Conservation (phyloP, 495 filamentous ascomycete species). For the Penicillium taxi region DNA sequence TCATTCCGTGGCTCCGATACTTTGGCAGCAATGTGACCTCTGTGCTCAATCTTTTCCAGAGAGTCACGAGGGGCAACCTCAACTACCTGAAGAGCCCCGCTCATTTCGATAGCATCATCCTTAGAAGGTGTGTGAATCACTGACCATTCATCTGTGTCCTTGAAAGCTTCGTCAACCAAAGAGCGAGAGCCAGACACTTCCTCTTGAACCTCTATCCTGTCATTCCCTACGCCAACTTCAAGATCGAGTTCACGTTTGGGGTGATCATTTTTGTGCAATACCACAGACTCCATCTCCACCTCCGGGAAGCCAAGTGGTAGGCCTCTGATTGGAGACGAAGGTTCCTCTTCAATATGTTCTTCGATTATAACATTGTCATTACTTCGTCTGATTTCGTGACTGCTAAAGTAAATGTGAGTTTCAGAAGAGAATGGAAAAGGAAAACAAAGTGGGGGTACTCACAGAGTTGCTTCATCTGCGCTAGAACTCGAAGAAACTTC, state of each 20-base stretch:
- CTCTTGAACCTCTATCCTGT: conserved; percentile 15
- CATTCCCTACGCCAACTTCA: conserved; percentile 1
- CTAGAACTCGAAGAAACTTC: too few species aligned
- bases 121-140: conserved; percentile 13
- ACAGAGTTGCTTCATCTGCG: too few species aligned
- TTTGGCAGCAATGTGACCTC: conserved; percentile 31
- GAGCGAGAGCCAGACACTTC: conserved; percentile 3
- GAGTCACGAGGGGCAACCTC: conserved; percentile 16
- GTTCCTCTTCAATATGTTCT: conserved; percentile 10
- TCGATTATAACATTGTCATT: conserved; percentile 16
- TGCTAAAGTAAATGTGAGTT: too few species aligned
- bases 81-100: conserved; percentile 14
- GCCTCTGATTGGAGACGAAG: conserved; percentile 14
- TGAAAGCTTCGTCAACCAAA: neutral
- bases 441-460: too few species aligned
- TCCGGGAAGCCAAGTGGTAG: conserved; percentile 10
- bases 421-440: too few species aligned
- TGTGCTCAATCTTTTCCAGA: conserved; percentile 15
- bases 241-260: conserved; percentile 1
- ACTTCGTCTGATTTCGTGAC: conserved; percentile 5
- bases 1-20: conserved; percentile 45
- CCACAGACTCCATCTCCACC: conserved; percentile 3
- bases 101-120: conserved; percentile 15
- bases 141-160: conserved; percentile 17
- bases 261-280: neutral